These are phyloP conservation scores for Agroathelia rolfsii DNA, from an alignment of 1,284 basidiomycete genomes.

Conservation along the genomic window DNA sequence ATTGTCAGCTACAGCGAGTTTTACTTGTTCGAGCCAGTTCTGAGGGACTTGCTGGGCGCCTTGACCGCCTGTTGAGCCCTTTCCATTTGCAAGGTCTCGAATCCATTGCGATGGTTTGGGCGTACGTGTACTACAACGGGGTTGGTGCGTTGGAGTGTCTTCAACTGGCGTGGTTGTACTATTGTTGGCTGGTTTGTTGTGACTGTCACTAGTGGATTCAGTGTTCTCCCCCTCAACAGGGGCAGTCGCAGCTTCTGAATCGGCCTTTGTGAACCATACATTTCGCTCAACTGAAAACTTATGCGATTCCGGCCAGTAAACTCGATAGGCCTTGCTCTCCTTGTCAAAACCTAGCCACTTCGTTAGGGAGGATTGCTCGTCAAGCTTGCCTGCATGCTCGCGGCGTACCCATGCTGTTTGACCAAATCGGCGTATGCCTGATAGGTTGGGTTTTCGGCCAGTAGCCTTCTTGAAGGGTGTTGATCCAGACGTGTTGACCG, in stretches of 20 bases:
- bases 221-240: conserved; percentile 20
- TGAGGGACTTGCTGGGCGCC: too few relatives aligned
- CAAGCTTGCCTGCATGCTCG: conserved; percentile 18
- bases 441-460: conserved; percentile 19
- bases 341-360: conserved; percentile 22
- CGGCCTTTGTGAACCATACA: conserved; percentile 16
- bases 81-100: too few relatives aligned
- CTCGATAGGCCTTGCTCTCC: conserved; percentile 19
- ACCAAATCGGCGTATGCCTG: conserved; percentile 16
- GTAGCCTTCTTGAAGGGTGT: conserved; percentile 21
- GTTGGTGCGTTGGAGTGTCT: too few relatives aligned
- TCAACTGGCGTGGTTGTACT: too few relatives aligned
- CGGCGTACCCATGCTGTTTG: conserved; percentile 15
- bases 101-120: too few relatives aligned
- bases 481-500: conserved; percentile 14
- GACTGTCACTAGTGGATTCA: too few relatives aligned
- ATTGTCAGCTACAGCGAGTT: too few relatives aligned
- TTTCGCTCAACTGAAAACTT: conserved; percentile 24
- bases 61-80: too few relatives aligned
- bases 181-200: too few relatives aligned
- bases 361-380: conserved; percentile 15
- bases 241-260: conserved; percentile 7
- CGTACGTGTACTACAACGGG: too few relatives aligned
- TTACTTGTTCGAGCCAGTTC: too few relatives aligned
- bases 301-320: conserved; percentile 25